Evolutionary conservation across 1,284 basidiomycete species (phyloP), one percentile per base, ranked within the genome.

Genomic region (Blastosporella zonata): DNA sequence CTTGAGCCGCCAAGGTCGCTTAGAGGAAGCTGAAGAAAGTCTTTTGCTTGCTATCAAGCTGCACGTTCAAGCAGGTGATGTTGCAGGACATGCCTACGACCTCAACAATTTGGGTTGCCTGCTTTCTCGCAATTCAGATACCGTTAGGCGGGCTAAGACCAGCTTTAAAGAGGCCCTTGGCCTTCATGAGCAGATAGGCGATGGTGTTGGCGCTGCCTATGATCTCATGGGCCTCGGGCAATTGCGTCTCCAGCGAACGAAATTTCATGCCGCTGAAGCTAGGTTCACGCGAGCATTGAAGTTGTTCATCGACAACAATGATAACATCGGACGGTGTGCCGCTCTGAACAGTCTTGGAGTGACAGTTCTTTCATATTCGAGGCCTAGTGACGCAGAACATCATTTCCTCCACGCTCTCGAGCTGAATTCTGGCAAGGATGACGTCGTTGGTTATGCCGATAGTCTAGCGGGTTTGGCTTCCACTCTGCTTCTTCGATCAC

Each of bases 61-160:
- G 8, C 62, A 64, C 21, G 38, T 35, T 8, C 17, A 57, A 43
- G 51, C 49, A 0, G 55, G 55, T 2, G 62, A 64, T 42, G 25
- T 52, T 10, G 31, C 47, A 3, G 62, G 62, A 8, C 54, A 60
- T 21, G 62, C 61, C 7, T 61, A 60, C 18, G 60, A 62, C 29
- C 44, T 58, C 5, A 50, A 62, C 17, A 62, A 62, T 35, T 33
- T 62, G 3, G 61, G 53, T 8, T 53, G 59, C 35, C 46, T 62
- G 8, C 38, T 59, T 8, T 53, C 52, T 4, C 35, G 51, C 33
- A 27, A 54, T 7, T 21, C 31, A 7, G 9, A 20, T 1, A 46
- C 43, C 3, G 27, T 50, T 15, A 45, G 50, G 28, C 52, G 52
- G 21, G 59, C 62, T 2, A 17, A 55, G 33, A 27, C 34, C n/a